A percentile compares a stretch with the other conserved stretches of the same genome.
Evolutionary conservation across 176 grass and related monocot genomes (phyloP).

Genomic region (Leersia perrieri): DNA sequence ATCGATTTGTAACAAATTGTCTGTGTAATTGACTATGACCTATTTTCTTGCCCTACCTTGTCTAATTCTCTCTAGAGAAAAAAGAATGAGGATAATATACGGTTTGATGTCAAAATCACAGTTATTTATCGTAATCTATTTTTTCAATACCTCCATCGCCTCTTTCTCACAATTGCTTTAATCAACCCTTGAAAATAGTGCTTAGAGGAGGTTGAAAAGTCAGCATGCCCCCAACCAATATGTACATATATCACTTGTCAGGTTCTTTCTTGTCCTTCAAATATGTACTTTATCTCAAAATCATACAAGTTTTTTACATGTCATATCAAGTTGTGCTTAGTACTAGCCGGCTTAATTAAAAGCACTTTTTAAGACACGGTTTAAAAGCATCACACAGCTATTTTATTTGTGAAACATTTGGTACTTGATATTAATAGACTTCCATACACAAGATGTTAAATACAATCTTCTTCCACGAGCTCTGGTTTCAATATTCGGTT

Average conservation of each 20-base stretch:
- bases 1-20: background rate
- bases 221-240: background rate
- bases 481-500: background rate
- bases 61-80: background rate
- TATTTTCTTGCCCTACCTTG: background rate
- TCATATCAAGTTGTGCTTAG: background rate
- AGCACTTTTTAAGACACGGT: no score
- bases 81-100: background rate
- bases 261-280: background rate
- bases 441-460: background rate
- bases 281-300: background rate
- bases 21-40: background rate
- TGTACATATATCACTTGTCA: no score
- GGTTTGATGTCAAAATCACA: constrained; percentile 18
- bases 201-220: background rate
- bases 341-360: background rate
- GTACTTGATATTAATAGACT: background rate
- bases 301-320: background rate
- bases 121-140: background rate
- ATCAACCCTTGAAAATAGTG: background rate
- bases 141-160: background rate
- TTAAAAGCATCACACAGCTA: background rate
- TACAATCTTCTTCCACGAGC: background rate
- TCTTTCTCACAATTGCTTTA: background rate
- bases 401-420: background rate